Evolutionary conservation across 768 basidiomycete species (phyloP).

Genomic region (Amanita fuliginea): DNA sequence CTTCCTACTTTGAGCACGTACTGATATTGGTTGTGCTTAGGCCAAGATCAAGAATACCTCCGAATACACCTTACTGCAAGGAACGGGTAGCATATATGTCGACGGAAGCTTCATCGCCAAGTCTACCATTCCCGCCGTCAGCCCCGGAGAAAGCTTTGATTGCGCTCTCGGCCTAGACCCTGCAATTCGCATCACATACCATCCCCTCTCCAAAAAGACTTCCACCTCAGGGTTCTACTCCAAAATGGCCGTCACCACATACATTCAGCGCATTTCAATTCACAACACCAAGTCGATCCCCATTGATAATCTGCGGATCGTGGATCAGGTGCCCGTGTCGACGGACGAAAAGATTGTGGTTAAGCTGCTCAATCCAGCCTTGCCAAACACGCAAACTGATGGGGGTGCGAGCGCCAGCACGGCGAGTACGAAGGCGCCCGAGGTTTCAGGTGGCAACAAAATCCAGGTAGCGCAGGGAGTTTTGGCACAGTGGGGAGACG

Average conservation of each 20-base stretch:
- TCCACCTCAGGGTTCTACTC: constrained; percentile 22
- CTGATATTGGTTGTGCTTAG: constrained; percentile 10
- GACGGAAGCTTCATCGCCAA: constrained; percentile 30
- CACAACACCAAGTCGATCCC: constrained; percentile 22
- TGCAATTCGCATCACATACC: constrained; percentile 27
- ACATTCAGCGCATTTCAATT: constrained; percentile 25
- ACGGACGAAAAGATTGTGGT: constrained; percentile 21
- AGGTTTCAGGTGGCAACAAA: constrained; percentile 5
- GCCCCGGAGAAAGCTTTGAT: constrained; percentile 28
- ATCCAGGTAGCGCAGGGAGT: constrained; percentile 16
- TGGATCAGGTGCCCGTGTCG: constrained; percentile 26
- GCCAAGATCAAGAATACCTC: constrained; percentile 24
- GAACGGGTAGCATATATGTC: constrained; percentile 26
- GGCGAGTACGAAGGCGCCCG: not conserved
- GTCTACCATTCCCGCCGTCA: constrained; percentile 20
- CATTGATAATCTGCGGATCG: constrained; percentile 16
- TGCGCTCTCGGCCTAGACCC: constrained; percentile 30
- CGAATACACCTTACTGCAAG: constrained; percentile 24
- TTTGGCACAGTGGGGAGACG: constrained; percentile 20
- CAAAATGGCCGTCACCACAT: constrained; percentile 18
- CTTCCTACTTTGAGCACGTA: not conserved
- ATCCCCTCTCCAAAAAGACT: constrained; percentile 21
- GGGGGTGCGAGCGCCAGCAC: not conserved
- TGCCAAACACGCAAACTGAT: constrained; percentile 6
- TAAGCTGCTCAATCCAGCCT: constrained; percentile 18